Evolutionary conservation across 352 stramenopile genomes (phyloP), one percentile per base, ranked within the genome.

Genomic region (Lagenidium sp.): DNA sequence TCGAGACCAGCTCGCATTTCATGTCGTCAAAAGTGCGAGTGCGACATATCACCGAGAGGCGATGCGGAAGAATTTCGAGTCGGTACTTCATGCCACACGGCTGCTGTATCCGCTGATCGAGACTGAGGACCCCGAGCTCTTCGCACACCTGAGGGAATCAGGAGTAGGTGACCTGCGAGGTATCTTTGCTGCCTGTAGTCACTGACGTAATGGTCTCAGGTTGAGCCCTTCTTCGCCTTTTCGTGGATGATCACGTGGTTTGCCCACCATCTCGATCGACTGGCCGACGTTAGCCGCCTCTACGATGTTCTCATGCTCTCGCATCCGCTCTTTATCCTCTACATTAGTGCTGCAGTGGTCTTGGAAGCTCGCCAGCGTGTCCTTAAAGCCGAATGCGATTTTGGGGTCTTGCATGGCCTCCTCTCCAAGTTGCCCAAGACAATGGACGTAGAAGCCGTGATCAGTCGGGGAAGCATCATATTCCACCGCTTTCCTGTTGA

Each of bases 161-260:
- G 45, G 71, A 47, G 64, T 80, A 74, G 22, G 68, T 73, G 4
- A 18, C 3, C 25, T 46, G 3, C 28, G n/a, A 29, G 35, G 22
- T 11, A 35, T 35, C 29, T 15, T 15, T 35, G 29, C 29, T 15
- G 29, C 29, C 29, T 11, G 29, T 11, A 15, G 29, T 46, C 20
- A 4, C 12, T 68, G 44, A 32, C 15, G 28, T 8, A 32, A 13
- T 32, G 28, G 45, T 53, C 8, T 50, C n/a, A 87, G 68, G 91
- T 97, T 51, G 90, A 97, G 59, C 88, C 89, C 15, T 97, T 94
- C 48, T 97, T 98, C 63, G 83, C 76, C 13, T 50, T 98, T 2
- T 79, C 77, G 29, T 98, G 92, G 92, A 72, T 98, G 41, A 89
- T 98, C 43, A 98, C 92, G 25, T 97, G 92, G 90, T 98, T 98